phyloP scores from a whole-genome alignment of 371 early-diverging fungal genomes.

The Apophysomyces ossiformis region DNA sequence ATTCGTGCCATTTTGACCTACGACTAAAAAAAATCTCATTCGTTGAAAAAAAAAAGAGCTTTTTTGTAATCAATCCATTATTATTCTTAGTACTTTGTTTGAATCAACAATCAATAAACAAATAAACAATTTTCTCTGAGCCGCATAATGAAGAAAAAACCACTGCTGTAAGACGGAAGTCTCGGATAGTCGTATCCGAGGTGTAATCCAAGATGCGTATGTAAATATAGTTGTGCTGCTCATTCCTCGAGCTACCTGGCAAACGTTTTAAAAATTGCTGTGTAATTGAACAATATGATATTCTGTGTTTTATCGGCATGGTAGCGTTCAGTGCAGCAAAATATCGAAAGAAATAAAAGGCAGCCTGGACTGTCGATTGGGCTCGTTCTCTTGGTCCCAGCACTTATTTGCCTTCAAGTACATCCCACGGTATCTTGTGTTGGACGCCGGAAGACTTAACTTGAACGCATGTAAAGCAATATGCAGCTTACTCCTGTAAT shows the following conservation, averaged over 20 bases:
- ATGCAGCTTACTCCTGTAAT: too few species aligned
- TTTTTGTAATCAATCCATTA: background rate
- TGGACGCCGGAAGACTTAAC: too few species aligned
- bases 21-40: background rate
- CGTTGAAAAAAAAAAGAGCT: background rate
- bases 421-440: too few species aligned
- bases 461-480: too few species aligned
- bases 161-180: background rate
- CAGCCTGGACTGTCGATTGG: too few species aligned
- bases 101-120: slow-evolving; percentile 2
- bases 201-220: background rate
- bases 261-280: too few species aligned
- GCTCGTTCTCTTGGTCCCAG: too few species aligned
- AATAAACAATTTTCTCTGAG: slow-evolving; percentile 2
- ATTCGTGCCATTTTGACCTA: slow-evolving; percentile 2
- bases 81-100: background rate
- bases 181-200: slow-evolving; percentile 5
- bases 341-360: too few species aligned
- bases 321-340: too few species aligned
- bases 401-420: too few species aligned
- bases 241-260: background rate
- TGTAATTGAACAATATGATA: too few species aligned
- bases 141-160: background rate
- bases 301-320: too few species aligned
- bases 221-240: background rate